These are phyloP conservation scores for Penicillium samsonianum DNA, from an alignment of 495 filamentous ascomycete genomes.

Conservation along the genomic window DNA sequence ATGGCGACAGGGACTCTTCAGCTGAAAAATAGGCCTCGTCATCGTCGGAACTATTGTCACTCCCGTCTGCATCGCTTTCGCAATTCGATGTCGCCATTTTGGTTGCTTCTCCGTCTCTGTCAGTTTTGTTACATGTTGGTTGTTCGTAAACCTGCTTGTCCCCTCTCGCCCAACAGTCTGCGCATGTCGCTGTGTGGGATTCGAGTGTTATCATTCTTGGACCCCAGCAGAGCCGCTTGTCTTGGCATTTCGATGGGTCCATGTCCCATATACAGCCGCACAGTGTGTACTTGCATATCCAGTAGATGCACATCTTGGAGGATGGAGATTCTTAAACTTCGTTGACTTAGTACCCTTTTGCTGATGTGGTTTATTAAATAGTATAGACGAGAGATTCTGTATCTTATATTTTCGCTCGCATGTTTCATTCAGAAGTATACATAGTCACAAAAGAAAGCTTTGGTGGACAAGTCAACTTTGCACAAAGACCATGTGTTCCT, in stretches of 20 bases:
- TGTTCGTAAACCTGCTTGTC: constrained; percentile 13
- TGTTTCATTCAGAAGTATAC: background rate
- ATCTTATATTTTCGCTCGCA: background rate
- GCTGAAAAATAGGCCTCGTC: background rate
- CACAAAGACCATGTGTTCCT: background rate
- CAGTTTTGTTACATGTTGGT: background rate
- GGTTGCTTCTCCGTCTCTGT: background rate
- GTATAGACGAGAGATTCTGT: background rate
- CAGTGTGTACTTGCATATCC: constrained; percentile 20
- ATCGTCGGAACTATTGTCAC: background rate
- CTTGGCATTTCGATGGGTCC: constrained; percentile 4
- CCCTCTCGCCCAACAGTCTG: constrained; percentile 21
- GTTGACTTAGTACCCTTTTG: background rate
- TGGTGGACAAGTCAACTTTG: background rate
- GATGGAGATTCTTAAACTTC: background rate
- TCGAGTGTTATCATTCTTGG: constrained; percentile 11
- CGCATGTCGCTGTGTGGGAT: constrained; percentile 16
- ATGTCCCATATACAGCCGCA: constrained; percentile 28
- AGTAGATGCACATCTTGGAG: constrained; percentile 22
- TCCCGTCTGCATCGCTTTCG: background rate
- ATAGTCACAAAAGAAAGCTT: background rate
- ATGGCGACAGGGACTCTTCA: background rate
- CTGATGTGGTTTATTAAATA: background rate
- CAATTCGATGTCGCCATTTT: background rate
- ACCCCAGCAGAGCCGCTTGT: constrained; percentile 10